Evolutionary conservation across 2,329 filamentous ascomycete species (phyloP).

Genomic region (Exophiala sp.): DNA sequence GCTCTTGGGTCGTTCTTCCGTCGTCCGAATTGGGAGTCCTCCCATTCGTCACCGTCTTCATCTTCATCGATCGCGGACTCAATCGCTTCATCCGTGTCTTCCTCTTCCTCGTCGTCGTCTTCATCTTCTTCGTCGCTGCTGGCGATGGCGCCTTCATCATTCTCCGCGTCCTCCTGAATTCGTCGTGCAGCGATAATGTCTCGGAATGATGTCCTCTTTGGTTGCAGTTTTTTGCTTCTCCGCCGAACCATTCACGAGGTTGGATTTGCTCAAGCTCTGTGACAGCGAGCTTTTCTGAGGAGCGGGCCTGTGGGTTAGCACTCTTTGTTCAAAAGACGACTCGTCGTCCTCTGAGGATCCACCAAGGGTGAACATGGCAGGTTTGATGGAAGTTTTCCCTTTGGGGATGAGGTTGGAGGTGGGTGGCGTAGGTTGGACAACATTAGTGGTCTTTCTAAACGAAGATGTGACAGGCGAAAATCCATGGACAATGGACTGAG

Average conservation of each 20-base stretch:
- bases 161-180: constrained; percentile 50
- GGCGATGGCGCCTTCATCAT: constrained; percentile 55
- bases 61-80: constrained; percentile 76
- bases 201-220: constrained; percentile 78
- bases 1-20: constrained; percentile 72
- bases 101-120: constrained; percentile 55
- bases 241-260: constrained; percentile 30
- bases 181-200: constrained; percentile 65
- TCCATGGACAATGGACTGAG: constrained; percentile 71
- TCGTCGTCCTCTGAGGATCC: constrained; percentile 83
- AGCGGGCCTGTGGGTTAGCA: constrained; percentile 45
- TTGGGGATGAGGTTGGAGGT: constrained; percentile 14
- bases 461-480: constrained; percentile 71
- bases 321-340: constrained; percentile 62
- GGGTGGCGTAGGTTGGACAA: constrained; percentile 3
- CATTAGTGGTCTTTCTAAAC: constrained; percentile 39
- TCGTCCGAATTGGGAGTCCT: constrained; percentile 71
- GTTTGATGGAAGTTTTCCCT: constrained; percentile 42
- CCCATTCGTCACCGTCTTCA: constrained; percentile 51
- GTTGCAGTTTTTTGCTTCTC: constrained; percentile 33
- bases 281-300: constrained; percentile 29
- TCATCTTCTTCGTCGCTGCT: constrained; percentile 54
- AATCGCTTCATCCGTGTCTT: constrained; percentile 61
- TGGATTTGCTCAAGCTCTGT: constrained; percentile 46
- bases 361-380: constrained; percentile 63